Base-by-base conservation (phyloP, 1,284 basidiomycete genomes). In the Trametes versicolor region DNA sequence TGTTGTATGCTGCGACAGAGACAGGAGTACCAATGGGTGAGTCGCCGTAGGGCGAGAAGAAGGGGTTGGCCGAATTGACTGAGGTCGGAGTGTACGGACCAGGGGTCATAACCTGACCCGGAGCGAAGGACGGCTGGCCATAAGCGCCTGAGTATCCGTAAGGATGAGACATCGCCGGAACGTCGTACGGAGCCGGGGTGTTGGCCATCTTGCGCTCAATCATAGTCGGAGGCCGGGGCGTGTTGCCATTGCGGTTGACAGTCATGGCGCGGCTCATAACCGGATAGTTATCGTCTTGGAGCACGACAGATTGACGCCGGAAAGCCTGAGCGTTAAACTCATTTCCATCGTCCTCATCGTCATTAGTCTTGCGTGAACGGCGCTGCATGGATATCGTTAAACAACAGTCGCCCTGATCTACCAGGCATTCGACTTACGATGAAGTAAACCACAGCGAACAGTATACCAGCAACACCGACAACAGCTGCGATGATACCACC, bases 241-340 rank as follows among this genome's bases (percentile, higher is more conserved):
- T 65, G 41, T 66, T 68, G 9, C 62, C 56, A 51, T 71, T 67
- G 34, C 68, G 67, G 62, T 65, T 63, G 50, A 63, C 66, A 25
- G 50, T 58, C 51, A 66, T 58, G 21, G 63, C 60, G 29, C 70
- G 71, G 29, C 72, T 72, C 54, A 53, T 62, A 13, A 36, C 58
- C 39, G 51, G 39, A 9, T 76, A 75, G 56, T 80, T 78, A 10
- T 89, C 87, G 57, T 86, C 80, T 8, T 85, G 76, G 17, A 90
- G 74, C 21, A 87, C 73, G n/a, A 83, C 83, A 15, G 89, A 90
- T 61, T 89, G 86, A 63, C 82, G 81, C 61, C 84, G 83, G 80
- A 90, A 89, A 3, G 81, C 80, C 39, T 77, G 75, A 0, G 86
- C 75, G 66, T 85, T 81, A 75, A 89, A 91, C 36, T 79, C 80